Evolutionary conservation across 306 rosid species (phyloP).

Genomic region (Vigna trinervia): DNA sequence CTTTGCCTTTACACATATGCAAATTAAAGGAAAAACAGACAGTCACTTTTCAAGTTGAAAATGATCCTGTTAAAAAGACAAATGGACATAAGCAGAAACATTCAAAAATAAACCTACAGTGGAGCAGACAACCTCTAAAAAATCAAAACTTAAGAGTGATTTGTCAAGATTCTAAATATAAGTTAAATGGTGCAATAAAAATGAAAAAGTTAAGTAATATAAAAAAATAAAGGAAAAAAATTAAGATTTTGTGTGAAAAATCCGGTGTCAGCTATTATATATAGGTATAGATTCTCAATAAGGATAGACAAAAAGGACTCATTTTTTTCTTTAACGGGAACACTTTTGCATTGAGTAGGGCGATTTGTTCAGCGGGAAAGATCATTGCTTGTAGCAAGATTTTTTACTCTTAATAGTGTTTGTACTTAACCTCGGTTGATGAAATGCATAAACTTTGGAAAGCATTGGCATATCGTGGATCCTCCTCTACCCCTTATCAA

Average conservation of each 20-base stretch:
- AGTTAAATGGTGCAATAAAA: too few species aligned
- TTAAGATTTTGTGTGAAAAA: too few species aligned
- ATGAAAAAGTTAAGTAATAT: too few species aligned
- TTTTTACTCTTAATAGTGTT: too few species aligned
- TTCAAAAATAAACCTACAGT: too few species aligned
- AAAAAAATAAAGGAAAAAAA: too few species aligned
- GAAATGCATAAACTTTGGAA: conserved; percentile 32
- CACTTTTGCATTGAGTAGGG: neutral
- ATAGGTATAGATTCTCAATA: too few species aligned
- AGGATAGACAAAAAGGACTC: neutral
- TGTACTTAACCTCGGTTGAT: neutral
- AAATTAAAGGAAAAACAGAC: neutral
- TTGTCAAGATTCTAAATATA: too few species aligned
- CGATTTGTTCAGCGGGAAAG: neutral
- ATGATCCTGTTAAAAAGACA: neutral
- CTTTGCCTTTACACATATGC: neutral
- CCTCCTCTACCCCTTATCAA: conserved; percentile 2
- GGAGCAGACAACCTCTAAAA: too few species aligned
- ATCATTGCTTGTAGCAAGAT: neutral
- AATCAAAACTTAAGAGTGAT: too few species aligned
- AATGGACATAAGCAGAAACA: neutral
- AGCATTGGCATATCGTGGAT: conserved; percentile 5
- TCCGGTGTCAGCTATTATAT: too few species aligned
- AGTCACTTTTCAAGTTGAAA: neutral
- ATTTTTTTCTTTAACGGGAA: neutral